Conservation (phyloP, 352 stramenopile species). For the Achlya hypogyna region DNA sequence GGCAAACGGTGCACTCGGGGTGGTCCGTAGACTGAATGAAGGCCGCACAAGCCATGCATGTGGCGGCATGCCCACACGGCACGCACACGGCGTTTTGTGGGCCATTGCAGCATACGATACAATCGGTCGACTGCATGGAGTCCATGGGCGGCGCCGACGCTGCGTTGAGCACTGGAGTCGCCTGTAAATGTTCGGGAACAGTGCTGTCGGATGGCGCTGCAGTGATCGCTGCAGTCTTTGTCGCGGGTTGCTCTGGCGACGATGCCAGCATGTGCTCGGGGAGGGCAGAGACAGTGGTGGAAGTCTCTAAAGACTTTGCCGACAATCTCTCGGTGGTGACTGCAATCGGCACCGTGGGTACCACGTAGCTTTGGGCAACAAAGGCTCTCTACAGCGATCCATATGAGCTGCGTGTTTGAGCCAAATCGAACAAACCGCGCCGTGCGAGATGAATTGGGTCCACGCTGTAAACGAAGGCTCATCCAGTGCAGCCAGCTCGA, state of each 20-base stretch:
- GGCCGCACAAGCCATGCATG: slow-evolving; percentile 33
- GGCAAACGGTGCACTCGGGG: slow-evolving; percentile 35
- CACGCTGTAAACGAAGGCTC: not conserved
- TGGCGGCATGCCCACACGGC: slow-evolving; percentile 43
- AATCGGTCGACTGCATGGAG: slow-evolving; percentile 18
- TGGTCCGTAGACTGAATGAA: slow-evolving; percentile 26
- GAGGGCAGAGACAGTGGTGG: not conserved
- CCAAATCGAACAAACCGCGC: too few species aligned
- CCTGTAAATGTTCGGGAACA: not conserved
- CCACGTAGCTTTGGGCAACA: not conserved
- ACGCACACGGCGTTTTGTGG: slow-evolving; percentile 42
- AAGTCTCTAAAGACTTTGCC: too few species aligned
- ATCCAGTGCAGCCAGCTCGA: not conserved
- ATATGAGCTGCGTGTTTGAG: too few species aligned
- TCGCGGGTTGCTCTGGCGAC: not conserved
- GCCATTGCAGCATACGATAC: slow-evolving; percentile 37
- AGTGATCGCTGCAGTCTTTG: not conserved
- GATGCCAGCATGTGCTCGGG: not conserved
- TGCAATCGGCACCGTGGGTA: not conserved
- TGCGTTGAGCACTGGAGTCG: not conserved
- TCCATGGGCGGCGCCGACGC: slow-evolving; percentile 2
- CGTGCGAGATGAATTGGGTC: too few species aligned
- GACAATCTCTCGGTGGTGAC: too few species aligned
- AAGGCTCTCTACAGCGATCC: too few species aligned
- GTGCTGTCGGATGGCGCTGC: not conserved